phyloP scores from a whole-genome alignment of 75 land plant genomes.

The Adiantum capillusveneris region DNA sequence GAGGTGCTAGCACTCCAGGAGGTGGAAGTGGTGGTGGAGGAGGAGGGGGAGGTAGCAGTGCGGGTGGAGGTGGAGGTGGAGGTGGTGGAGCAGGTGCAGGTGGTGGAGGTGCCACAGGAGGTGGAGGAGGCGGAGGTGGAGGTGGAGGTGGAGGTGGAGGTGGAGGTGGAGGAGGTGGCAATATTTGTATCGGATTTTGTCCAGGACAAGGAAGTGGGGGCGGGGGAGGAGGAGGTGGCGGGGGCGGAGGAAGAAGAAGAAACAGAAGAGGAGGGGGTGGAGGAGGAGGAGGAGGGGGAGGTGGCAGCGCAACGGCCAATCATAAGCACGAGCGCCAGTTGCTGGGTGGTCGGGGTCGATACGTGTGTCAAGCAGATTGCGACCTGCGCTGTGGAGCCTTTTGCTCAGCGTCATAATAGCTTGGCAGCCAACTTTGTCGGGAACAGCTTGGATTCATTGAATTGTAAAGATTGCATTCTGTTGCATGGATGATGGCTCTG shows the following conservation, averaged over 20 bases:
- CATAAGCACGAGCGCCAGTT: too few relatives aligned
- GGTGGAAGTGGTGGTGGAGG: background rate
- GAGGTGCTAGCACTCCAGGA: background rate
- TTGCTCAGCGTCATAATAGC: too few relatives aligned
- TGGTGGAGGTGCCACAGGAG: conserved; percentile 5
- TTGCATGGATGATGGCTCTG: too few relatives aligned
- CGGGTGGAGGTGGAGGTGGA: background rate
- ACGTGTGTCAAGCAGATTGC: background rate
- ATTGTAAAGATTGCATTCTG: too few relatives aligned
- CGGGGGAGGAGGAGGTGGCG: conserved; percentile 5
- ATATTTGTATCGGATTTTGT: background rate
- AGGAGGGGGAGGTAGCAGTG: conserved; percentile 5
- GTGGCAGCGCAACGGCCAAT: too few relatives aligned
- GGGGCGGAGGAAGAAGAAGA: background rate
- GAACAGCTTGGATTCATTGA: too few relatives aligned
- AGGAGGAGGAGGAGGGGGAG: conserved; percentile 7
- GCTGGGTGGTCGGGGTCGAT: background rate
- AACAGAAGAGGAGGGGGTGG: conserved; percentile 3
- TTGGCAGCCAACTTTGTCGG: too few relatives aligned
- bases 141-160: conserved; percentile 16
- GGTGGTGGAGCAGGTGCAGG: background rate
- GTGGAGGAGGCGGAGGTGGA: background rate
- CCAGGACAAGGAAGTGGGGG: background rate
- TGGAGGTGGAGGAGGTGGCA: conserved; percentile 1
- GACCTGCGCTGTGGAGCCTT: conserved; percentile 1